phyloP scores from a whole-genome alignment of 1,139 yeast genomes.

The Kodamaea arcana region DNA sequence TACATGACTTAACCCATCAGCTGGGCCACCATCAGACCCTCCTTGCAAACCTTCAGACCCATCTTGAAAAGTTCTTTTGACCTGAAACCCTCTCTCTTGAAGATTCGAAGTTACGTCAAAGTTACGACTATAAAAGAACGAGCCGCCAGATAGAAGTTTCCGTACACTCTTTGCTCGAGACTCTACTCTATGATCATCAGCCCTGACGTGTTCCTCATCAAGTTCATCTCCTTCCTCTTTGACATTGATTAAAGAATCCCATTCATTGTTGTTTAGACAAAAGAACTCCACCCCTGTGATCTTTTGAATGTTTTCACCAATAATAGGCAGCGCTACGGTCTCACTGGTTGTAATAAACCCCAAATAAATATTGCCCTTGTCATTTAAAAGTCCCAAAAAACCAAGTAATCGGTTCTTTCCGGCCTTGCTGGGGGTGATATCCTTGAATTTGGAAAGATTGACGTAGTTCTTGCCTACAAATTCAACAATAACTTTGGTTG shows the following conservation, averaged over 20 bases:
- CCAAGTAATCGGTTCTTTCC: constrained; percentile 42
- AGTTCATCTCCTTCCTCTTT: constrained; percentile 14
- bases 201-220: neutral
- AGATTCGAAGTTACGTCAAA: constrained; percentile 61
- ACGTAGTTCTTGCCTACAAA: constrained; percentile 37
- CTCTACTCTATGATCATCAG: constrained; percentile 26
- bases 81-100: constrained; percentile 54
- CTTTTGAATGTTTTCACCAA: constrained; percentile 48
- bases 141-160: constrained; percentile 55
- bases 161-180: constrained; percentile 60
- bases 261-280: constrained; percentile 56
- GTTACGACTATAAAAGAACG: constrained; percentile 61
- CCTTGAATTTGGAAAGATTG: constrained; percentile 37
- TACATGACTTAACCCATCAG: too few species aligned
- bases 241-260: constrained; percentile 35
- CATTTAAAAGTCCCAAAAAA: constrained; percentile 54
- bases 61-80: neutral
- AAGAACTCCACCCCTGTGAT: constrained; percentile 59
- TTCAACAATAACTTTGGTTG: constrained; percentile 45
- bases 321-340: constrained; percentile 57
- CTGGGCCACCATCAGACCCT: too few species aligned
- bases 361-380: constrained; percentile 52
- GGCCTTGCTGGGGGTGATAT: constrained; percentile 31
- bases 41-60: neutral
- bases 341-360: constrained; percentile 56